Evolutionary conservation across 441 rosid species (phyloP), one percentile per base, ranked within the genome.

Genomic region (Eugenia klotzschiana): DNA sequence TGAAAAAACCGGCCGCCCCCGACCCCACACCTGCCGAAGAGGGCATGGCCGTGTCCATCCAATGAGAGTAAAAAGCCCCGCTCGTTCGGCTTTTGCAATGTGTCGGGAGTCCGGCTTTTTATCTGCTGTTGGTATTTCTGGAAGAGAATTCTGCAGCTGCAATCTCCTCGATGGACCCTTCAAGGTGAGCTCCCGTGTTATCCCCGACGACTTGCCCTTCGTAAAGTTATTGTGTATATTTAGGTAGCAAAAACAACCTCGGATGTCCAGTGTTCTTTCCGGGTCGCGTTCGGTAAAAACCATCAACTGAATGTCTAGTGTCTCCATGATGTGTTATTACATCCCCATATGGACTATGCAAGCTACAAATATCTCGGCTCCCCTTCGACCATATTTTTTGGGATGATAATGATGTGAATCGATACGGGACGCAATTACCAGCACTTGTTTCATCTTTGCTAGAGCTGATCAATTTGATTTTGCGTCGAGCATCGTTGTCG

Each of bases 11-110:
- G 6, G 84, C 89, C 56, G 85, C 87, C 41, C 69, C 87, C 74
- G 98, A 94, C 40, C 81, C 94, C 3, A 74, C 86, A 18, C 92
- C 85, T 79, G 87, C 84, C 43, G 93, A 93, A 69, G 98, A 92
- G 77, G 83, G 12, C 52, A 85, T 87, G 79, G 86, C 89, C 26
- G 86, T 89, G 37, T 6, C 40, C 40, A 37, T 87, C 89, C 93
- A 93, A 84, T 93, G 90, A 90, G 83, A 84, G 58, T 13, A 7
- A 64, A 41, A 56, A 81, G 58, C 22, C 50, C 1, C n/a, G n/a
- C n/a, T n/a, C 6, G 25, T 33, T 33, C 37, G n/a, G 14, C 77
- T 64, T 33, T 64, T 33, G 77, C 46, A 64, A 18, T 33, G 46
- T 33, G 77, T 33, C 50, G 3, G 40, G 14, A 33, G 46, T n/a